phyloP scores from a whole-genome alignment of 2,329 filamentous ascomycete species.

The Alternaria triticimaculans region DNA sequence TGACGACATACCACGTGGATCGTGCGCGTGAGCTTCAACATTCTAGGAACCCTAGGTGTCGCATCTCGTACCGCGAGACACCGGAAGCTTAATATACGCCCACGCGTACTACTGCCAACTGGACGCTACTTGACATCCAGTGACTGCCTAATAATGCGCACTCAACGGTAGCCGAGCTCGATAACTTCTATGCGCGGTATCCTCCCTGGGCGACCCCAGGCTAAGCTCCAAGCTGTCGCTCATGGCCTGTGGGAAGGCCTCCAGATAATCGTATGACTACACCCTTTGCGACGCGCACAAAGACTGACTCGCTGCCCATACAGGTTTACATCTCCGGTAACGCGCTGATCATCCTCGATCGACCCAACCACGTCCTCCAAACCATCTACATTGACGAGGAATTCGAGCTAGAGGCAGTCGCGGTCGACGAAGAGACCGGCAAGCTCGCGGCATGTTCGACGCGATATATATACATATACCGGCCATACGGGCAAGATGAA shows the following conservation, averaged over 20 bases:
- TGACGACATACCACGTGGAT: slow-evolving; percentile 38
- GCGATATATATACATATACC: slow-evolving; percentile 75
- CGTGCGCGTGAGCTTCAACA: slow-evolving; percentile 40
- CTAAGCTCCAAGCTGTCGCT: slow-evolving; percentile 78
- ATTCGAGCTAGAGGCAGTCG: slow-evolving; percentile 73
- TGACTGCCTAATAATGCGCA: neutral
- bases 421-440: slow-evolving; percentile 80
- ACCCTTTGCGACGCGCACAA: neutral
- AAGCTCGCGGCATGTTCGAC: slow-evolving; percentile 81
- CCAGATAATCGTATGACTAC: slow-evolving; percentile 70
- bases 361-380: slow-evolving; percentile 77
- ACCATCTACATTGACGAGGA: slow-evolving; percentile 86
- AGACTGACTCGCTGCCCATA: slow-evolving; percentile 6
- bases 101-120: neutral
- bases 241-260: slow-evolving; percentile 75
- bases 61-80: slow-evolving; percentile 12
- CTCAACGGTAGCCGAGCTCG: slow-evolving; percentile 27
- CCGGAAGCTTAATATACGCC: neutral
- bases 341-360: slow-evolving; percentile 82
- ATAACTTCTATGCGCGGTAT: slow-evolving; percentile 70
- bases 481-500: slow-evolving; percentile 73
- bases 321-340: slow-evolving; percentile 82
- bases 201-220: slow-evolving; percentile 78
- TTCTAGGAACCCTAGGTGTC: slow-evolving; percentile 10
- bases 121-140: neutral